phyloP scores from a whole-genome alignment of 495 filamentous ascomycete species.

The Penicillium parvum region DNA sequence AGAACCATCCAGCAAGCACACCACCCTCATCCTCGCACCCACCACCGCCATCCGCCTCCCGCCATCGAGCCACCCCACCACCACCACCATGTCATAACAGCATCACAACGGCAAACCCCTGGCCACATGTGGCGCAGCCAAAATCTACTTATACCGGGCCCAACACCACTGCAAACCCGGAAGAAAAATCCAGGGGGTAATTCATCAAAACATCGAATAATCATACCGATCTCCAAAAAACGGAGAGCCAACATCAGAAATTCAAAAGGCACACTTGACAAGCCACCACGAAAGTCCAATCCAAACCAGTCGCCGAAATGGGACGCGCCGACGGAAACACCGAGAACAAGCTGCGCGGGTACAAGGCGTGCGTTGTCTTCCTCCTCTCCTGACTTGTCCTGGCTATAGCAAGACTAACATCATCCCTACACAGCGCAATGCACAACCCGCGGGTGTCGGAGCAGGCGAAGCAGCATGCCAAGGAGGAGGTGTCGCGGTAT shows the following conservation, averaged over 20 bases:
- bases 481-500: conserved; percentile 9
- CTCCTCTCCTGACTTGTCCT: background rate
- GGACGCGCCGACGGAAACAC: background rate
- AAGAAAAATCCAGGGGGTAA: background rate
- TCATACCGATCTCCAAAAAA: background rate
- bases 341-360: conserved; percentile 18
- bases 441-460: background rate
- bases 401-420: background rate
- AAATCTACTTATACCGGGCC: background rate
- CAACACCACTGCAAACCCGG: background rate
- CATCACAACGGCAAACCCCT: conserved; percentile 10
- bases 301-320: conserved; percentile 5
- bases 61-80: background rate
- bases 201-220: background rate
- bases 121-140: conserved; percentile 10
- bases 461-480: background rate
- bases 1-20: no score
- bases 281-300: background rate
- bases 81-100: conserved; percentile 3
- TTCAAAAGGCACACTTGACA: background rate
- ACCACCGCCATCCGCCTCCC: background rate
- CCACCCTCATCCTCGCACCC: no score
- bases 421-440: background rate
- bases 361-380: conserved; percentile 12
- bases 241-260: background rate